Base-by-base conservation (phyloP, 129 eudicot species). In the Saposhnikovia divaricata region DNA sequence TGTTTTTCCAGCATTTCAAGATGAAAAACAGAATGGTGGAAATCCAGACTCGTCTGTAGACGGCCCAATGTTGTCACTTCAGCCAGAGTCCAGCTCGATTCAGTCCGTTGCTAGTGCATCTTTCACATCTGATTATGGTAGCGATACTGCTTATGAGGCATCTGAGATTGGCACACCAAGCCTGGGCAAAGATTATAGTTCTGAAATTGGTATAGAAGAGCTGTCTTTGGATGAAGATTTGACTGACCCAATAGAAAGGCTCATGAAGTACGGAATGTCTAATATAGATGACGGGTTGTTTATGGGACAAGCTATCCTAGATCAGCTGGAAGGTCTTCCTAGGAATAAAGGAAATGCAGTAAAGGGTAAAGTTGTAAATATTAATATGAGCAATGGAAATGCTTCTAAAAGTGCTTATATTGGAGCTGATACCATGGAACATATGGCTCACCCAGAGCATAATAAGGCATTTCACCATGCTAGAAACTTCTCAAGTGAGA, bases 231-330 rank as follows among this genome's bases (percentile, higher is more conserved):
- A 96, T 81, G 95, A 88, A 81, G 95, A 92, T 75, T 71, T 87
- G 75, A 82, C 90, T 0, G 87, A 87, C 74, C 95, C 96, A 46
- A 86, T 90, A 5, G 97, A 92, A 82, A 92, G 88, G 82, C 88
- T 95, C 40, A 88, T 86, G 39, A 92, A 92, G 82, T 89, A 95
- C 28, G 96, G 95, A 43, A 87, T 92, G 87, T 92, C 98, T 44
- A 96, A 96, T 79, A 96, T 96, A 27, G 99, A 92, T 45, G 98
- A 96, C 76, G 99, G 99, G 46, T 88, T 96, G 80, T 81, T 93
- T 72, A 90, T 96, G 95, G 99, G 99, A 77, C 90, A 92, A 48
- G 93, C 95, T 81, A 96, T 96, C 68, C 78, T 96, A 53, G 99
- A 96, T 79, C 96, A 92, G 80, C 90, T 96, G 13, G 93, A 92